These are phyloP conservation scores for Pestalotiopsis sp. DNA, from an alignment of 2,329 filamentous ascomycete species.

Conservation along the genomic window DNA sequence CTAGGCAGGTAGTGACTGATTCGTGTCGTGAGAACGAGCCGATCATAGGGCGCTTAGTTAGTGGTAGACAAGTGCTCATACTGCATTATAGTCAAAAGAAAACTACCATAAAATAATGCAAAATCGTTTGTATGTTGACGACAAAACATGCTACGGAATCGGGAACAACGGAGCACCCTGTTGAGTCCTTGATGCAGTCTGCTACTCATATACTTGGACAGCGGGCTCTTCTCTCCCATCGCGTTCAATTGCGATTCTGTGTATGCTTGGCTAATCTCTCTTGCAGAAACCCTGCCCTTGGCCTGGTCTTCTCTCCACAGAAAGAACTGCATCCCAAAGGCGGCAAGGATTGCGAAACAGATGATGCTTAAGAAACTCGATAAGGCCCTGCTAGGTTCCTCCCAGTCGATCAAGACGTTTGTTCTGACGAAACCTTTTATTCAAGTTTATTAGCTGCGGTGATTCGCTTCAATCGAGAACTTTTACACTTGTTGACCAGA, in stretches of 20 bases:
- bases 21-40: too few relatives aligned
- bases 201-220: not conserved
- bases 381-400: slow-evolving; percentile 38
- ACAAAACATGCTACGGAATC: too few relatives aligned
- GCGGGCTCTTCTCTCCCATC: slow-evolving; percentile 9
- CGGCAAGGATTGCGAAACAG: slow-evolving; percentile 7
- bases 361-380: slow-evolving; percentile 28
- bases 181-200: not conserved
- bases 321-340: slow-evolving; percentile 13
- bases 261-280: slow-evolving; percentile 17
- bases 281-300: slow-evolving; percentile 21
- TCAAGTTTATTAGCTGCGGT: not conserved
- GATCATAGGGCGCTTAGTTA: too few relatives aligned
- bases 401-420: slow-evolving; percentile 36
- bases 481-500: slow-evolving; percentile 17
- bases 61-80: too few relatives aligned
- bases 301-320: slow-evolving; percentile 29
- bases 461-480: not conserved
- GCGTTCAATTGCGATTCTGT: slow-evolving; percentile 13
- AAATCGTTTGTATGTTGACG: too few relatives aligned
- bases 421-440: slow-evolving; percentile 33
- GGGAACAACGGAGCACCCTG: too few relatives aligned
- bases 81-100: too few relatives aligned
- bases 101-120: too few relatives aligned
- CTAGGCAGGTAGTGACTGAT: too few relatives aligned